Evolutionary conservation across 2,329 filamentous ascomycete species (phyloP), one percentile per base, ranked within the genome.

Genomic region (Volutella citrinella): DNA sequence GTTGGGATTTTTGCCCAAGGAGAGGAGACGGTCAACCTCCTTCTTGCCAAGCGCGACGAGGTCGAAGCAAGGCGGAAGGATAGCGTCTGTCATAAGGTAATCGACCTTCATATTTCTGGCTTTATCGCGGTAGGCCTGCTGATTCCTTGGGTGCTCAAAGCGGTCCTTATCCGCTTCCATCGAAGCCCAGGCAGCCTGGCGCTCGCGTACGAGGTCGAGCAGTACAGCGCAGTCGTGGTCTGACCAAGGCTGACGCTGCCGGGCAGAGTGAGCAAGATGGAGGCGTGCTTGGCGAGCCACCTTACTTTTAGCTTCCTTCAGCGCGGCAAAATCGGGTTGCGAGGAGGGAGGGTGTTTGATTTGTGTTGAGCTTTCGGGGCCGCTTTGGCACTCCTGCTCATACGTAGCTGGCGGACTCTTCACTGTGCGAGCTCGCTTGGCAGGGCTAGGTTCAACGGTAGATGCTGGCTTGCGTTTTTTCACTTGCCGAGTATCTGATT

Each of bases 41-140:
- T 78, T 79, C 40, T 57, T 59, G 12, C 72, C 63, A 11, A 79
- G 59, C 10, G 60, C 55, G 12, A 79, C 68, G 5, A 58, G 51
- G 42, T 79, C 71, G 38, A 78, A 79, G 6, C 63, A 59, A 0
- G 57, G 54, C 3, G 73, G 72, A 5, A 79, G 55, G 9, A 57
- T 22, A 4, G 38, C 40, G 47, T 77, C 71, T 4, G 57, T 52
- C 31, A 67, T 61, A 12, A 79, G 58, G 27, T 71, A 63, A 19
- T 71, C 66, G 21, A 74, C 69, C 59, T 79, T 79, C 34, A 76
- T 44, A 36, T 75, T 69, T 30, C 75, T 69, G n/a, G 75, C 75
- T 55, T 72, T 74, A 61, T 79, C 75, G 7, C 75, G 72, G 36
- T 74, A 65, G 5, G 72, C 69, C 52, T 78, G 74, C 57, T 78